phyloP scores from a whole-genome alignment of 768 basidiomycete genomes.

The Xerocomellus amylosporus region DNA sequence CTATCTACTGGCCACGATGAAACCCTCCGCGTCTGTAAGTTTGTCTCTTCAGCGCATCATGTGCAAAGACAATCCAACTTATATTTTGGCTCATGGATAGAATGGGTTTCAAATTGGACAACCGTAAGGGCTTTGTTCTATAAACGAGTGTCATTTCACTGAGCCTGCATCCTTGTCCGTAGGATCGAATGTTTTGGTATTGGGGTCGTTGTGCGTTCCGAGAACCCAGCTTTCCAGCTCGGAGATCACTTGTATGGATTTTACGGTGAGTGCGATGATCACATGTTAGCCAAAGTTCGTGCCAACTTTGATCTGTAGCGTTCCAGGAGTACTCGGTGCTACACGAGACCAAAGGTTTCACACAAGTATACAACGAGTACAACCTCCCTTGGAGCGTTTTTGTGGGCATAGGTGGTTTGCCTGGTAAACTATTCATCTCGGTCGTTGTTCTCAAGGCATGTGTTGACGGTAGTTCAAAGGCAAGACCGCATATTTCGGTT shows the following conservation, averaged over 20 bases:
- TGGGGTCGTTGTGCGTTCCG: slow-evolving; percentile 27
- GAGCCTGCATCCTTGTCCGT: not conserved
- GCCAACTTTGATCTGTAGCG: slow-evolving; percentile 29
- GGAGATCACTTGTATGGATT: slow-evolving; percentile 16
- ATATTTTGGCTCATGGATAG: slow-evolving; percentile 11
- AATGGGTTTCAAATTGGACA: not conserved
- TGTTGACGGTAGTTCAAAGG: slow-evolving; percentile 10
- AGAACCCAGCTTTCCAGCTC: slow-evolving; percentile 8
- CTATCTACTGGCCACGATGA: slow-evolving; percentile 42
- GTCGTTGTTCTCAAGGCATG: slow-evolving; percentile 4
- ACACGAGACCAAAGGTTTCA: not conserved
- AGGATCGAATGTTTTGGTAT: slow-evolving; percentile 36
- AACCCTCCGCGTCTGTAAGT: slow-evolving; percentile 32
- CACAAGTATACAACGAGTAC: slow-evolving; percentile 25
- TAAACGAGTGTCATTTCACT: not conserved
- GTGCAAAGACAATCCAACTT: not conserved
- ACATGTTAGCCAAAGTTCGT: not conserved
- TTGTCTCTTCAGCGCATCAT: slow-evolving; percentile 24
- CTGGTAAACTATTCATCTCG: slow-evolving; percentile 8
- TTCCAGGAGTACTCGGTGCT: slow-evolving; percentile 19
- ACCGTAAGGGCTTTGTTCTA: not conserved
- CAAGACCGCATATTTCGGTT: slow-evolving; percentile 15
- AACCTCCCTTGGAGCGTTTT: slow-evolving; percentile 30
- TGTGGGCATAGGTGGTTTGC: slow-evolving; percentile 30
- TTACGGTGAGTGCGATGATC: slow-evolving; percentile 27